These are phyloP conservation scores for Podochytrium sp. DNA, from an alignment of 192 early-diverging fungal species.

Conservation along the genomic window DNA sequence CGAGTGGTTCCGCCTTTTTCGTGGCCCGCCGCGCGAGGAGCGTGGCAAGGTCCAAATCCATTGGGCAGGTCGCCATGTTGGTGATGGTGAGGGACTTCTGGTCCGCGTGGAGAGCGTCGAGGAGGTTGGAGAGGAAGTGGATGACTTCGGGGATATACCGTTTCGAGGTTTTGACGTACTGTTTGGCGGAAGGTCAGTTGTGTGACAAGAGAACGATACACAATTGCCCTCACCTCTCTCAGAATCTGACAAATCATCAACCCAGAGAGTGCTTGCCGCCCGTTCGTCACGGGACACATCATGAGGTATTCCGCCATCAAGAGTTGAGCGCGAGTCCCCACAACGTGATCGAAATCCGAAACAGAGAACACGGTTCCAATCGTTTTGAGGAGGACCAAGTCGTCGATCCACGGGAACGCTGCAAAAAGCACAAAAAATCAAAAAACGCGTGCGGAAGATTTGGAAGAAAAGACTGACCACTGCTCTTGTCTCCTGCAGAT, in stretches of 20 bases:
- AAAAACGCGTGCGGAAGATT: not conserved
- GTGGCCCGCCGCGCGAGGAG: not conserved
- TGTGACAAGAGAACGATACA: too few relatives aligned
- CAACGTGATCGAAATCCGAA: conserved; percentile 86
- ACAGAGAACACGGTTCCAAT: conserved; percentile 84
- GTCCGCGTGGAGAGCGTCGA: conserved; percentile 25
- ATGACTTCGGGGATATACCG: conserved; percentile 65
- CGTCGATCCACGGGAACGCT: conserved; percentile 30
- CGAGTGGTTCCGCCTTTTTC: not conserved
- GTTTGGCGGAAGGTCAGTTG: too few relatives aligned
- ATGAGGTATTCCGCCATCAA: conserved; percentile 79
- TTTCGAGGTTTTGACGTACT: conserved; percentile 71
- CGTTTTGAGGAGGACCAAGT: conserved; percentile 67
- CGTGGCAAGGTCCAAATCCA: conserved; percentile 21
- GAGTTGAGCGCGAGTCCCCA: conserved; percentile 81
- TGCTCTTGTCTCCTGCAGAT: conserved; percentile 9
- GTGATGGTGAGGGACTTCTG: conserved; percentile 1
- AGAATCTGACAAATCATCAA: conserved; percentile 76
- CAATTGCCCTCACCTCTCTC: conserved; percentile 67
- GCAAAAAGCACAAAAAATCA: not conserved
- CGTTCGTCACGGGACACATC: conserved; percentile 62
- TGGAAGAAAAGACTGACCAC: conserved; percentile 16
- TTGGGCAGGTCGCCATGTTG: not conserved
- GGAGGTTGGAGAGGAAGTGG: conserved; percentile 42
- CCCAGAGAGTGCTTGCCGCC: conserved; percentile 70